phyloP scores from a whole-genome alignment of 352 stramenopile species.

The Pythium sp. region DNA sequence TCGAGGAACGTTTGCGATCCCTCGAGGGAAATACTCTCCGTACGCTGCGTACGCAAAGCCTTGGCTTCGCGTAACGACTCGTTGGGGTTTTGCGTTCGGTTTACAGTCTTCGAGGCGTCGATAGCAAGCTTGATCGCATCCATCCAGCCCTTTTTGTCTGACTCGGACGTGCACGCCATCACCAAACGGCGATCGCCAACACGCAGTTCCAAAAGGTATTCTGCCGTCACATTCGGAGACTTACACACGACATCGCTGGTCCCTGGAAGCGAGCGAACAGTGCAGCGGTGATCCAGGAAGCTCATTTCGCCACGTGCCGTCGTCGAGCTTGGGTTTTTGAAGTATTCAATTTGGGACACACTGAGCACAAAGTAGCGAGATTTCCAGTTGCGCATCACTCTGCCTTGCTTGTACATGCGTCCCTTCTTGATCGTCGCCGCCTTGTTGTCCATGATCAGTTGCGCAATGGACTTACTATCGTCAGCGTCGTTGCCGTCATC shows the following conservation, averaged over 20 bases:
- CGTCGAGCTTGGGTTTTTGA: conserved; percentile 80
- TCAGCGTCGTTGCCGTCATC: conserved; percentile 65
- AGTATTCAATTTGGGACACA: conserved; percentile 85
- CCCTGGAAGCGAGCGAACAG: conserved; percentile 63
- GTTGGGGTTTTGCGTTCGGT: conserved; percentile 48
- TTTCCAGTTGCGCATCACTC: conserved; percentile 84
- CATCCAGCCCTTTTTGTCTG: conserved; percentile 86
- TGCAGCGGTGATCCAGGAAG: conserved; percentile 76
- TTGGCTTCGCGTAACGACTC: conserved; percentile 55
- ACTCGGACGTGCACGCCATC: conserved; percentile 83
- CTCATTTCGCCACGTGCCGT: conserved; percentile 75
- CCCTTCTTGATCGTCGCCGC: conserved; percentile 87
- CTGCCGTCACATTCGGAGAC: conserved; percentile 63
- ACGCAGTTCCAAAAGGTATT: conserved; percentile 71
- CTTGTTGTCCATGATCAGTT: conserved; percentile 84
- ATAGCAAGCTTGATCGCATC: conserved; percentile 84
- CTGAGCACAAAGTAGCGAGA: conserved; percentile 86
- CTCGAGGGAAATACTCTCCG: conserved; percentile 63
- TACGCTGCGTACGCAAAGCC: conserved; percentile 60
- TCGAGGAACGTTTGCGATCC: conserved; percentile 57
- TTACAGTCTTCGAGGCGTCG: conserved; percentile 81
- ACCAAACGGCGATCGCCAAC: conserved; percentile 76
- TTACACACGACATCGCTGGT: conserved; percentile 70
- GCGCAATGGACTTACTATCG: conserved; percentile 78
- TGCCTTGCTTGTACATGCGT: conserved; percentile 84